Base-by-base conservation (phyloP, 73 alveolate species). In the Paramecium pentaurelia region DNA sequence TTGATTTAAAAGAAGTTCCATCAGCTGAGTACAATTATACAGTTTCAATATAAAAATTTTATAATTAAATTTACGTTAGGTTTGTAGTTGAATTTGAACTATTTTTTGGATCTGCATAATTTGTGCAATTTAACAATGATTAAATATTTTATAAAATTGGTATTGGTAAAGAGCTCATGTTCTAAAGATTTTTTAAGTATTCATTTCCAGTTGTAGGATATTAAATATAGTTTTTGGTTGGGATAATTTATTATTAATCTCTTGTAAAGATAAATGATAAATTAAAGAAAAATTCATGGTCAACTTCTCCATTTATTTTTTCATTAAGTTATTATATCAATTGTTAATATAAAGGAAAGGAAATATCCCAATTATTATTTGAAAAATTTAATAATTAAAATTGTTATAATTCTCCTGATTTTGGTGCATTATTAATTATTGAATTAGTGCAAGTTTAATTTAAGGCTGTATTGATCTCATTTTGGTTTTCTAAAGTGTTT, bases 161-260 rank as follows among this genome's bases (percentile, higher is more conserved):
- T 8, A 1, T 6, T 32, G 27, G 20, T 8, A 64, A 64, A 64
- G 84, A 80, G 16, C 51, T 44, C 45, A 20, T 38, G 10, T 80
- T 80, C 27, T 80, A 28, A 45, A 32, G 58, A 45, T 22, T 32
- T 27, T 44, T 45, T 27, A 80, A 25, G 11, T 27, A 8, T 10
- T 34, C 28, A 47, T 47, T 80, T 80, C 91, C 91, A 22, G 37
- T 80, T 44, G 58, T 77, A 80, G 91, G 91, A 80, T 80, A 80
- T 25, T 28, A 42, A 49, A 80, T 45, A 7, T 40, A 45, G n/a
- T 80, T 80, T 27, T 80, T 80, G n/a, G 37, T 42, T 27, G 91
- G 91, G n/a, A 80, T 80, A 6, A 80, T 47, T 80, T 80, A 45
- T 36, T 80, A 28, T 25, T 80, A 8, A 42, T 80, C 71, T 44